Evolutionary conservation across 495 filamentous ascomycete genomes (phyloP).

Genomic region (Podospora bellae-mahoneyi): DNA sequence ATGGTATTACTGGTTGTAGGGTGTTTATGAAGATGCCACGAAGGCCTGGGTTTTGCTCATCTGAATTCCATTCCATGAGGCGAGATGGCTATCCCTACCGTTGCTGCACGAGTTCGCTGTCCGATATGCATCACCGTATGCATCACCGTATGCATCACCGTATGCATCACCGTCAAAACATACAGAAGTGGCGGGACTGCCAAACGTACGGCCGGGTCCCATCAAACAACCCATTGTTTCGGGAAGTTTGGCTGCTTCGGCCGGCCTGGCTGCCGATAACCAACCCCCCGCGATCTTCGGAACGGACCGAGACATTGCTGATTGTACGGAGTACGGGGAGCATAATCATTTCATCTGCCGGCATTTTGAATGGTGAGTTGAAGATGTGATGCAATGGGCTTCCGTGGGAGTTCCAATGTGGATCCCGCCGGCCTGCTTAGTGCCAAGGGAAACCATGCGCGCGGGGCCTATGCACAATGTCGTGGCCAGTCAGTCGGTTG

Average conservation of each 20-base stretch:
- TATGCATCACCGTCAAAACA: background rate
- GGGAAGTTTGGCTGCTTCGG: background rate
- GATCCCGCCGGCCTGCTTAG: background rate
- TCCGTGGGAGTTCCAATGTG: background rate
- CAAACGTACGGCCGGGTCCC: background rate
- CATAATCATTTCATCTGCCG: background rate
- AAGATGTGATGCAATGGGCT: background rate
- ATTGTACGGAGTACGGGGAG: background rate
- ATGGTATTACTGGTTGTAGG: background rate
- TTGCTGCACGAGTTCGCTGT: slow-evolving; percentile 11
- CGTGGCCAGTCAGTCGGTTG: slow-evolving; percentile 2
- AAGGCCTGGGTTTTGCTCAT: background rate
- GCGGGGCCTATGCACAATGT: slow-evolving; percentile 2
- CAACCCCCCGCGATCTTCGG: background rate
- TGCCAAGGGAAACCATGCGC: slow-evolving; percentile 2
- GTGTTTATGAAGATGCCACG: background rate
- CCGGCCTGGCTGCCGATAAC: background rate
- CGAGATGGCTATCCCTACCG: background rate
- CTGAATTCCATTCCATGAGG: background rate
- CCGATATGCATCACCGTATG: background rate
- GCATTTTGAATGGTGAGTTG: background rate
- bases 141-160: too few species aligned
- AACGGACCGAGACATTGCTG: background rate
- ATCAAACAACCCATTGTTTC: background rate
- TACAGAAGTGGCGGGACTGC: background rate